Evolutionary conservation across 2,329 filamentous ascomycete species (phyloP).

Genomic region (Trichoderma sp.): DNA sequence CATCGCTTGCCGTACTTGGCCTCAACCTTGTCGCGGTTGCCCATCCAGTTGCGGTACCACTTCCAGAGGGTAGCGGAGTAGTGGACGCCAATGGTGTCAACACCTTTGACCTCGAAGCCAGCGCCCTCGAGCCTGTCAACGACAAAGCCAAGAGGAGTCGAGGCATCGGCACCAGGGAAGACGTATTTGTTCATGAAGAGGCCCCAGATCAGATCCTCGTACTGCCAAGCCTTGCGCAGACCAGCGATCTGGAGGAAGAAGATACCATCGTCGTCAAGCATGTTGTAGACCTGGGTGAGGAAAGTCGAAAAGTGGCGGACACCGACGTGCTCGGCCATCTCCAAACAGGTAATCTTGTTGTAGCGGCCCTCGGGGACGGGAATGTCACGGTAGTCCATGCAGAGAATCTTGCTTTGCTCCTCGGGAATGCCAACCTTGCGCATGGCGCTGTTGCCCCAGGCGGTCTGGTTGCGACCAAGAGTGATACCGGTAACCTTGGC

Average conservation of each 20-base stretch:
- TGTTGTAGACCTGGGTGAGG: constrained; percentile 84
- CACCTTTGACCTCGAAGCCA: constrained; percentile 74
- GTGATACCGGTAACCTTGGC: constrained; percentile 86
- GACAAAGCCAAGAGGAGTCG: constrained; percentile 86
- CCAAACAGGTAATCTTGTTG: constrained; percentile 94
- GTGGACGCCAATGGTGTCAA: constrained; percentile 95
- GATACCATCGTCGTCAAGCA: constrained; percentile 93
- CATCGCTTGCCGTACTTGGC: constrained; percentile 94
- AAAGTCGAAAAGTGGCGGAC: constrained; percentile 84
- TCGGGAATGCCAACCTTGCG: constrained; percentile 80
- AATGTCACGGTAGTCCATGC: constrained; percentile 97
- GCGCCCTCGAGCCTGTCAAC: constrained; percentile 79
- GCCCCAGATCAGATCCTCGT: constrained; percentile 97
- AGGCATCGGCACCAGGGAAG: constrained; percentile 96
- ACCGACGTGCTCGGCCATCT: constrained; percentile 99
- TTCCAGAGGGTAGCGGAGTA: constrained; percentile 96
- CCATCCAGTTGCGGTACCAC: constrained; percentile 99
- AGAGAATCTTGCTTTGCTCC: constrained; percentile 87
- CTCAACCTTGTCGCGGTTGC: constrained; percentile 86
- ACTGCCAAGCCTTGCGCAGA: constrained; percentile 93
- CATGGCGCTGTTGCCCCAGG: constrained; percentile 91
- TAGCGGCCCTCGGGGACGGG: constrained; percentile 70
- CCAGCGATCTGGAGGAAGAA: constrained; percentile 97
- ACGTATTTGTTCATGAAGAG: constrained; percentile 99
- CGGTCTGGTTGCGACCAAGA: constrained; percentile 92